Conservation (phyloP, 768 basidiomycete species). For the Pleurotus djamor region DNA sequence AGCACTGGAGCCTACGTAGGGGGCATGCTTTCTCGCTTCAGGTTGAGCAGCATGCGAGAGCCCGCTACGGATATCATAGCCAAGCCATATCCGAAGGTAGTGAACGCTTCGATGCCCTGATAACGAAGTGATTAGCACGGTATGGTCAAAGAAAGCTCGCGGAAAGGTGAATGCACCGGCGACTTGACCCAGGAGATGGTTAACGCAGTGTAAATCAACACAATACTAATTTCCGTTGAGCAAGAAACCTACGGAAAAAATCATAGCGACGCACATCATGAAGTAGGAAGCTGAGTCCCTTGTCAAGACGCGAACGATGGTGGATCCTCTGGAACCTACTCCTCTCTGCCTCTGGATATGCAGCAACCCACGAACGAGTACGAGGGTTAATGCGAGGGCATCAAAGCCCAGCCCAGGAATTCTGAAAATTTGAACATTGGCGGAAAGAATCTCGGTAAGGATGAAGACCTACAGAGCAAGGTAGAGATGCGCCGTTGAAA, state of each 20-base stretch:
- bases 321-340: neutral
- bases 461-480: neutral
- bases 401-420: neutral
- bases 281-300: neutral
- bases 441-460: too few species aligned
- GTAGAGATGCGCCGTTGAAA: neutral
- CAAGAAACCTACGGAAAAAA: neutral
- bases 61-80: neutral
- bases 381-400: neutral
- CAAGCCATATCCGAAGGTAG: neutral
- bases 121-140: neutral
- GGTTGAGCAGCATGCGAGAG: conserved; percentile 3
- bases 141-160: neutral
- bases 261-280: neutral
- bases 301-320: neutral
- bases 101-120: neutral
- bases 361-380: neutral
- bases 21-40: neutral
- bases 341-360: neutral
- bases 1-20: too few species aligned
- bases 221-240: neutral
- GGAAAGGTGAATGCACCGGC: neutral
- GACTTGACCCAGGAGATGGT: neutral
- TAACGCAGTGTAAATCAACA: neutral
- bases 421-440: too few species aligned